A percentile compares a stretch with the other conserved stretches of the same genome.
phyloP scores from a whole-genome alignment of 345 rosid species.

The Melastoma malabathricum region DNA sequence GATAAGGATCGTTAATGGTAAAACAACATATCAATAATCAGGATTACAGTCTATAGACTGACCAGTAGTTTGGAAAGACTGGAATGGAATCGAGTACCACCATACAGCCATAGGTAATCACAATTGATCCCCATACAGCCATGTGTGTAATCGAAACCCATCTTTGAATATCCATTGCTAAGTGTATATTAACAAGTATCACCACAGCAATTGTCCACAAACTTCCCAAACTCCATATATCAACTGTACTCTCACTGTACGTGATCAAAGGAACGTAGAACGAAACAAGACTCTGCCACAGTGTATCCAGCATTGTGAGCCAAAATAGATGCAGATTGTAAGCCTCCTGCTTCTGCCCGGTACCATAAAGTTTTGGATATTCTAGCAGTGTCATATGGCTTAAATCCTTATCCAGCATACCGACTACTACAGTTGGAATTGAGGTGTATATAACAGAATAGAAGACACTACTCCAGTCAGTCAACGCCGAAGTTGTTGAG shows the following conservation, averaged over 20 bases:
- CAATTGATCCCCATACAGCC: constrained; percentile 69
- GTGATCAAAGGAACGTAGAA: constrained; percentile 36
- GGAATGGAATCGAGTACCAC: constrained; percentile 64
- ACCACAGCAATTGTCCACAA: constrained; percentile 77
- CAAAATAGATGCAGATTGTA: constrained; percentile 64
- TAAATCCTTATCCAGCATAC: constrained; percentile 64
- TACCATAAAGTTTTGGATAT: constrained; percentile 69
- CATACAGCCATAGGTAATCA: constrained; percentile 49
- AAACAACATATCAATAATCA: neutral
- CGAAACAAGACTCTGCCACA: constrained; percentile 73
- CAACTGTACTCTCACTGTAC: constrained; percentile 48
- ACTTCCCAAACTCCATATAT: constrained; percentile 72
- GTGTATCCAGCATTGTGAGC: constrained; percentile 61
- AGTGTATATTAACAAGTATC: constrained; percentile 52
- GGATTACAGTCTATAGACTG: constrained; percentile 12
- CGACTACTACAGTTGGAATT: constrained; percentile 57
- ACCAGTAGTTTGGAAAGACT: constrained; percentile 61
- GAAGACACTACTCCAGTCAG: constrained; percentile 78
- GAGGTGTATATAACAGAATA: constrained; percentile 70
- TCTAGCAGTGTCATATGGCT: constrained; percentile 46
- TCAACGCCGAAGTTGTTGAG: constrained; percentile 66
- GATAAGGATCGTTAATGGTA: constrained; percentile 4
- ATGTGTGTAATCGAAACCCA: constrained; percentile 55
- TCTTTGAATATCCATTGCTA: constrained; percentile 61
- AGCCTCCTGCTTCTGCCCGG: constrained; percentile 62